Conservation (phyloP, 148 eudicot species). For the Chenopodium suecicum region DNA sequence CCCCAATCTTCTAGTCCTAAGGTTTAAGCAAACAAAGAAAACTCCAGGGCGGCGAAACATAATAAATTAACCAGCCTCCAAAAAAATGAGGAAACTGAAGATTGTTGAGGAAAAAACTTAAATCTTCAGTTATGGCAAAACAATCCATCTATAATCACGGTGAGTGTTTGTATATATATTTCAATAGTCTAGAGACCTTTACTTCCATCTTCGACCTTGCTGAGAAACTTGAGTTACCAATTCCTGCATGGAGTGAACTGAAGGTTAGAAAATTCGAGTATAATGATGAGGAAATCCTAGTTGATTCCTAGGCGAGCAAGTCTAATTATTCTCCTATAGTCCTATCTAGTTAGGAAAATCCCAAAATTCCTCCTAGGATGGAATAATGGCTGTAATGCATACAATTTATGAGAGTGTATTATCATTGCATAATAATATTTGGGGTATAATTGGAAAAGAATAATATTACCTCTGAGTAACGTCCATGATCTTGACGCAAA, state of each 20-base stretch:
- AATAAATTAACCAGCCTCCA: conserved; percentile 12
- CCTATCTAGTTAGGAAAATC: background rate
- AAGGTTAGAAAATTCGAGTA: background rate
- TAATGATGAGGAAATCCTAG: background rate
- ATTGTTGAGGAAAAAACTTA: conserved; percentile 22
- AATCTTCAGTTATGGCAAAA: conserved; percentile 30
- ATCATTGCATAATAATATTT: background rate
- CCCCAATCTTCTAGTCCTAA: conserved; percentile 15
- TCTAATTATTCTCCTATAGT: background rate
- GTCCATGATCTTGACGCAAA: conserved; percentile 63
- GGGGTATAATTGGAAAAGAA: background rate
- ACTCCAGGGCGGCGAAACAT: conserved; percentile 10
- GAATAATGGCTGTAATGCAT: no score
- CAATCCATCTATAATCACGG: conserved; percentile 17
- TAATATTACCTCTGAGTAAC: conserved; percentile 76
- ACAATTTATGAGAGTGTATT: background rate
- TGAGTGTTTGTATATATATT: conserved; percentile 4
- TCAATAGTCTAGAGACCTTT: conserved; percentile 12
- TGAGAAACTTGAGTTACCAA: conserved; percentile 49
- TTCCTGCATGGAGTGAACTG: conserved; percentile 50
- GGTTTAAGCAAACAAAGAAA: conserved; percentile 10
- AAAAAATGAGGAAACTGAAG: conserved; percentile 28
- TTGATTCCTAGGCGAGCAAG: background rate
- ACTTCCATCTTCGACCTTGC: conserved; percentile 32
- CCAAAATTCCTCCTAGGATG: no score